phyloP scores from a whole-genome alignment of 225 moss, liverwort and hornwort genomes.

The Physcomitrellopsis africana region DNA sequence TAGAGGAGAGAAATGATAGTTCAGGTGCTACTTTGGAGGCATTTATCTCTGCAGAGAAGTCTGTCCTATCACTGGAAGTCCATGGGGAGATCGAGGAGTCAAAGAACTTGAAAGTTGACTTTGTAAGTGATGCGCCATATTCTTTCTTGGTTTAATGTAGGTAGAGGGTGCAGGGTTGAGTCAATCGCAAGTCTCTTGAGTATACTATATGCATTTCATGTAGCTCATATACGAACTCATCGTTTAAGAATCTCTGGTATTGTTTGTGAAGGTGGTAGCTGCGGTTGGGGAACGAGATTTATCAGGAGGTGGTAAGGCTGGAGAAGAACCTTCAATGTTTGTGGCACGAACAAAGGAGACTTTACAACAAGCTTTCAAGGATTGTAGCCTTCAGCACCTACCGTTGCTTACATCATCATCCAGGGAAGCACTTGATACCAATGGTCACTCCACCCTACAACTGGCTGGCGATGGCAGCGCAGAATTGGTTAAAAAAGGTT shows the following conservation, averaged over 20 bases:
- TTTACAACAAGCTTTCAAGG: conserved; percentile 30
- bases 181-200: neutral
- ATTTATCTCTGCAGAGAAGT: neutral
- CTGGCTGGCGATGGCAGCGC: conserved; percentile 29
- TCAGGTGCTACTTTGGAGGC: conserved; percentile 32
- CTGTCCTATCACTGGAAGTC: conserved; percentile 18
- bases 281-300: conserved; percentile 10
- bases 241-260: neutral
- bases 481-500: conserved; percentile 39
- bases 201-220: neutral
- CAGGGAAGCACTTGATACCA: neutral
- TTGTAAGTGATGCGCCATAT: conserved; percentile 28
- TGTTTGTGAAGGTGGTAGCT: conserved; percentile 34
- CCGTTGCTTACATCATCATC: conserved; percentile 24
- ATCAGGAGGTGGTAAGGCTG: conserved; percentile 15
- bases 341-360: conserved; percentile 46
- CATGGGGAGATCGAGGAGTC: conserved; percentile 11
- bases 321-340: conserved; percentile 32
- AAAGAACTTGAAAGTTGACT: conserved; percentile 8
- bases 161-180: neutral
- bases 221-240: conserved; percentile 7
- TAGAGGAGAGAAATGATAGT: conserved; percentile 9
- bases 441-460: conserved; percentile 15
- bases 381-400: conserved; percentile 42
- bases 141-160: conserved; percentile 22